Percentiles rank a stretch among this genome's conserved stretches.
These are phyloP conservation scores for Cornus kousa DNA, from an alignment of 148 eudicot species.

Conservation along the genomic window DNA sequence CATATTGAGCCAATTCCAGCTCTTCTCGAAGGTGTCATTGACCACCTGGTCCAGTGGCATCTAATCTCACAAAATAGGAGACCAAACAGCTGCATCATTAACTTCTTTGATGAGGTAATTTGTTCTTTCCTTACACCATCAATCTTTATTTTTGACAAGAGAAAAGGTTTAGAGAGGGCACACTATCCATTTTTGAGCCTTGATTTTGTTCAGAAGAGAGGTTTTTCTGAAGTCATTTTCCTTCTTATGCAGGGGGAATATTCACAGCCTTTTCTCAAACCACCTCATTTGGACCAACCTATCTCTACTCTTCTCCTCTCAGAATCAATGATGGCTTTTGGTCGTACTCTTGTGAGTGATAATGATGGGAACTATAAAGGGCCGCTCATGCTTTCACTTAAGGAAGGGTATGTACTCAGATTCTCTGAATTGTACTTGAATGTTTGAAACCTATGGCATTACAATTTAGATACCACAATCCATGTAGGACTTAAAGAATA, in stretches of 20 bases:
- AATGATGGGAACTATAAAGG: slow-evolving; percentile 87
- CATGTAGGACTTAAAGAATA: not conserved
- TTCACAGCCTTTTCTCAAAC: slow-evolving; percentile 90
- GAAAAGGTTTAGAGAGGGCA: not conserved
- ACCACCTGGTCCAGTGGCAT: slow-evolving; percentile 83
- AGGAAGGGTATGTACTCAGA: slow-evolving; percentile 67
- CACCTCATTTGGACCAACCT: slow-evolving; percentile 95
- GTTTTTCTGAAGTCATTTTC: not conserved
- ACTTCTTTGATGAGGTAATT: slow-evolving; percentile 90
- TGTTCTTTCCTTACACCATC: slow-evolving; percentile 2
- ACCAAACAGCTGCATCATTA: slow-evolving; percentile 88
- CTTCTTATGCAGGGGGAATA: slow-evolving; percentile 66
- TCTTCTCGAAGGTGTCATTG: slow-evolving; percentile 70
- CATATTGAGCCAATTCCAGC: slow-evolving; percentile 77
- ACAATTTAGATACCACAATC: not conserved
- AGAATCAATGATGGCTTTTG: slow-evolving; percentile 82
- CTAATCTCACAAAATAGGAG: slow-evolving; percentile 67
- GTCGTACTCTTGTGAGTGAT: slow-evolving; percentile 65
- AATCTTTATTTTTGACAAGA: not conserved
- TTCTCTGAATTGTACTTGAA: not conserved
- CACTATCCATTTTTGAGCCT: not conserved
- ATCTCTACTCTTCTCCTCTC: slow-evolving; percentile 72
- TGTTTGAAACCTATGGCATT: not conserved
- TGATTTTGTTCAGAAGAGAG: not conserved
- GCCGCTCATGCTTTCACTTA: slow-evolving; percentile 68